Base-by-base conservation (phyloP, 805 yeast genomes). In the Lipomyces orientalis region DNA sequence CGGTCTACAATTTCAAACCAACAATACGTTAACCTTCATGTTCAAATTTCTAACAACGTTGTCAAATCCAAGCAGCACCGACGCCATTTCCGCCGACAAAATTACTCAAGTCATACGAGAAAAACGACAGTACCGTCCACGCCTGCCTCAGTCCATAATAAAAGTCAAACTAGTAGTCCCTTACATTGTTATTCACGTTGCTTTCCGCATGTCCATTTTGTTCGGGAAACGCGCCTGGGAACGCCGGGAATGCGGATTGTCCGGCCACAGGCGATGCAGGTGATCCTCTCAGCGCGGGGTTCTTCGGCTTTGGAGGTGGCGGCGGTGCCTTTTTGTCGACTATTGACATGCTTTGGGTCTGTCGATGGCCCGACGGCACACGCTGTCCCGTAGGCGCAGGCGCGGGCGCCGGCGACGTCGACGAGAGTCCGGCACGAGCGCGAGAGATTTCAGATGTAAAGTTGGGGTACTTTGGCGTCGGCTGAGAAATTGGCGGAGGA, bases 401-500 rank as follows among this genome's bases (percentile, higher is more conserved):
- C 49, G 74, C n/a, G 74, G 71, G 1, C n/a, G n/a, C n/a, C n/a
- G n/a, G n/a, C 71, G 72, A 33, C 73, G 16, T 14, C 43, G 43
- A 54, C 66, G 29, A 37, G 64, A 58, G 19, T 22, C 61, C 64
- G 16, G 55, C 46, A 2, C 66, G 65, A 12, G 65, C 65, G 6
- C 62, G 67, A 7, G 79, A 77, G 33, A 77, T 77, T 58, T 78
- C 76, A 29, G 75, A 76, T 12, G 80, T 79, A 69, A 75, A 77
- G 67, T 75, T 76, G 4, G 78, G 78, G n/a, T 61, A 35, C 51
- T 19, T 7, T 35, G 29, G 64, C 6, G 34, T 25, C 16, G 54
- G 59, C 31, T 51, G 57, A 1, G 64, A 54, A 4, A 60, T 35
- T n/a, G 69, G 52, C 39, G 60, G 25, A 4, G 69, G 61, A 22